Evolutionary conservation across 176 grass and related monocot genomes (phyloP), one percentile per base, ranked within the genome.

Genomic region (Lolium perenne): DNA sequence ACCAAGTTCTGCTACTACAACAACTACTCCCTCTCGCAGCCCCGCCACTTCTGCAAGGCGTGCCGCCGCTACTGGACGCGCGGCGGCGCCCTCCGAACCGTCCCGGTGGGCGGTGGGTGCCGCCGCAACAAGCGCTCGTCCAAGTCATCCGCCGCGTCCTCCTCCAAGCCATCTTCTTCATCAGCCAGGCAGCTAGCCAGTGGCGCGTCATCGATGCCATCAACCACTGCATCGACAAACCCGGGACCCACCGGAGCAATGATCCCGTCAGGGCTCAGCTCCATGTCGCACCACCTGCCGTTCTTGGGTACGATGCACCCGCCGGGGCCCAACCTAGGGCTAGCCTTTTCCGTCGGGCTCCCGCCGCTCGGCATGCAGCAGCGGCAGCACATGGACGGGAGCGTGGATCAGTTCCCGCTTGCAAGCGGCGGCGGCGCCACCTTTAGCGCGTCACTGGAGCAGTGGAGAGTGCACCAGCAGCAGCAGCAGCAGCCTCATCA

Each of bases 1-100:
- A 98, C 95, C 86, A 98, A 98, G 85, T 98, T 98, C 71, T 98
- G 95, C 85, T 98, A 98, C 88, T 98, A 90, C 86, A 98, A 98
- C 88, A 98, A 98, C 80, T 95, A 98, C 77, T 95, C 91, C 74
- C 77, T 94, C 64, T 86, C 97, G 66, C 97, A 98, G 90, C 97
- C 97, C 10, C 97, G 97, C 71, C 97, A 98, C 79, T 98, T 95
- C 85, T 98, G 97, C 85, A 98, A 94, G 88, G 29, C 97, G 8
- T 98, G 97, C 84, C 97, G 97, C 76, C 92, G 97, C 53, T 98
- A 98, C 87, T 98, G 97, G 97, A 98, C 97, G 4, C 94, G 90
- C 43, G 94, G 97, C n/a, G 93, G 96, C 32, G 49, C 93, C 23
- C 89, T 98, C 56, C 96, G 96, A 49, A 94, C 77, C 93, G 96